phyloP scores from a whole-genome alignment of 176 grass and related monocot species.

The Triticum monococcum region DNA sequence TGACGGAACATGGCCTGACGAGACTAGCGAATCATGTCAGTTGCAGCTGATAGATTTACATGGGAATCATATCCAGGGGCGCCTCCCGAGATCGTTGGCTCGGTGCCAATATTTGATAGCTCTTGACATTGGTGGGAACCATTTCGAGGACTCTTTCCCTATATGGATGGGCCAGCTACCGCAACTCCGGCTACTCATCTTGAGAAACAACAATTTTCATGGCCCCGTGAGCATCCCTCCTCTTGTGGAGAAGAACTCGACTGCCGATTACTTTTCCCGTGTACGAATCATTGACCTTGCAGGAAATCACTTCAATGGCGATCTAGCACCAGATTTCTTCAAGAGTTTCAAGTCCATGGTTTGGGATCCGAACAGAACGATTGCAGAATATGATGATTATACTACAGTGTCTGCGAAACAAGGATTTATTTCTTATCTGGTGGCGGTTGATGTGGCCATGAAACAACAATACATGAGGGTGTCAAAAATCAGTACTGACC shows the following conservation, averaged over 20 bases:
- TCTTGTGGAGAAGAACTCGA: neutral
- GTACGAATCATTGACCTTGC: constrained; percentile 34
- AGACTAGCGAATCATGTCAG: neutral
- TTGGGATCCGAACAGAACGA: neutral
- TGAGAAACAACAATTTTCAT: constrained; percentile 26
- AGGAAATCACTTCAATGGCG: constrained; percentile 5
- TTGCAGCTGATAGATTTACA: neutral
- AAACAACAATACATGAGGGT: neutral
- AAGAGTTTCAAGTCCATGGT: neutral
- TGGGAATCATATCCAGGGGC: constrained; percentile 4
- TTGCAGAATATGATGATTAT: too few species aligned
- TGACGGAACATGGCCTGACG: neutral
- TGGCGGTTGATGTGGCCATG: neutral
- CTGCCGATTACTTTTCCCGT: neutral
- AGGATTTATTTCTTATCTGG: neutral
- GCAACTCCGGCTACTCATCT: neutral
- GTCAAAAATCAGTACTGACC: neutral
- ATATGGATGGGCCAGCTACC: neutral
- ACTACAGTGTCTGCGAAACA: too few species aligned
- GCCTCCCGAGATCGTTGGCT: constrained; percentile 19
- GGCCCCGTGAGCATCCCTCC: neutral
- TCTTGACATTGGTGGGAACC: constrained; percentile 19
- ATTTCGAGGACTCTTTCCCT: neutral
- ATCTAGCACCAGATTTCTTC: constrained; percentile 12
- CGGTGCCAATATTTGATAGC: neutral